Evolutionary conservation across 768 basidiomycete genomes (phyloP).

Genomic region (Naematelia encephala): DNA sequence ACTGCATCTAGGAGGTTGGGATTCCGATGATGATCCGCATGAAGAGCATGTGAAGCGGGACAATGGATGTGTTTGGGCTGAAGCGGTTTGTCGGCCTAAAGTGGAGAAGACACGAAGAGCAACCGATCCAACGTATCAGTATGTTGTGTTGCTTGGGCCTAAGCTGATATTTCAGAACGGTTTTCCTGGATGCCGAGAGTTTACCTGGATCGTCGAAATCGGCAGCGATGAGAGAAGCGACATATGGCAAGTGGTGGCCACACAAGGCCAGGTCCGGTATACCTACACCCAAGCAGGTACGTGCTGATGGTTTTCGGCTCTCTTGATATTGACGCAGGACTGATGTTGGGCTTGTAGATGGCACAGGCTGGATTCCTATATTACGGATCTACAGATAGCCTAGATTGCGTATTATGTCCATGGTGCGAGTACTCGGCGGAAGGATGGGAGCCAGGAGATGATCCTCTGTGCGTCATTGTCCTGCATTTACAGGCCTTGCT

Average conservation of each 20-base stretch:
- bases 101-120: conserved; percentile 34
- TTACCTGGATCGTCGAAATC: conserved; percentile 37
- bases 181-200: neutral
- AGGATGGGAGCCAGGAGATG: conserved; percentile 83
- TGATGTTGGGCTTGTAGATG: conserved; percentile 59
- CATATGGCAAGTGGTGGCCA: conserved; percentile 48
- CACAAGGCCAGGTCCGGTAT: conserved; percentile 43
- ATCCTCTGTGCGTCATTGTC: conserved; percentile 68
- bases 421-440: conserved; percentile 76
- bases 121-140: conserved; percentile 16
- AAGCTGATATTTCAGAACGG: conserved; percentile 9
- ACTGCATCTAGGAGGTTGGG: conserved; percentile 81
- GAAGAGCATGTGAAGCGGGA: conserved; percentile 75
- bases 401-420: conserved; percentile 79
- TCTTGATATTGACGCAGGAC: neutral
- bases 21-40: conserved; percentile 77
- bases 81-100: conserved; percentile 67
- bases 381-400: conserved; percentile 63
- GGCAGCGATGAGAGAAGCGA: conserved; percentile 26
- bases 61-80: conserved; percentile 73
- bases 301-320: conserved; percentile 9
- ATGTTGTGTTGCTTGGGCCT: neutral
- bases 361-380: conserved; percentile 84
- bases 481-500: neutral
- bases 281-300: conserved; percentile 41